Evolutionary conservation across 192 early-diverging fungal genomes (phyloP).

Genomic region (Gonapodya prolifera): DNA sequence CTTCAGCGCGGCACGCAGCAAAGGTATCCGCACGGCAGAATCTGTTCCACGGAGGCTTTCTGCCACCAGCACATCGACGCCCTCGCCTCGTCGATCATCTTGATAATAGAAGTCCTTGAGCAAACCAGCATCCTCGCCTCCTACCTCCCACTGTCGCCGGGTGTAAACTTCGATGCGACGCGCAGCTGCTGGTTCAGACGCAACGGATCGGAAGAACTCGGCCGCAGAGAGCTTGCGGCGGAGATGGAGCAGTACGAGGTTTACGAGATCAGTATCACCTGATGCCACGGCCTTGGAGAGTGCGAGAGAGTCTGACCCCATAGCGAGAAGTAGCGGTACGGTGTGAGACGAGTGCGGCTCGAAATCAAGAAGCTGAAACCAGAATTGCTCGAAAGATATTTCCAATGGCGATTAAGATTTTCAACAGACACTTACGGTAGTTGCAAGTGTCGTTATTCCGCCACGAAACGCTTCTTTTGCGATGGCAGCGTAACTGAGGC

Average conservation of each 20-base stretch:
- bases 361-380: conserved; percentile 82
- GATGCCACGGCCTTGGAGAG: conserved; percentile 84
- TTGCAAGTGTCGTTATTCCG: conserved; percentile 75
- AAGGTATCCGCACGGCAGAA: conserved; percentile 39
- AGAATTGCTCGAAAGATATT: too few species aligned
- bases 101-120: conserved; percentile 95
- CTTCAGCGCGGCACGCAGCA: conserved; percentile 58
- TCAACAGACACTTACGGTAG: conserved; percentile 38
- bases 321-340: conserved; percentile 84
- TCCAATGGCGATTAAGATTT: too few species aligned
- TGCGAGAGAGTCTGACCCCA: conserved; percentile 82
- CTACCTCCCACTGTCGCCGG: conserved; percentile 33
- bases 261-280: conserved; percentile 91
- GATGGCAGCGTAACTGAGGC: conserved; percentile 80
- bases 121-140: conserved; percentile 37
- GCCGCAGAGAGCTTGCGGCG: conserved; percentile 67
- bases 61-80: conserved; percentile 36
- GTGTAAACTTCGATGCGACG: conserved; percentile 77
- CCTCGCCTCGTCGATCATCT: conserved; percentile 67
- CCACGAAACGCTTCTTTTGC: conserved; percentile 77
- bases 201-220: conserved; percentile 84
- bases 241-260: conserved; percentile 80
- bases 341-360: conserved; percentile 89
- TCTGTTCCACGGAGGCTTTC: not conserved
- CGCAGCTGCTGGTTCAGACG: conserved; percentile 65